These are phyloP conservation scores for Camellia japonica DNA, from an alignment of 148 eudicot genomes.

Conservation along the genomic window DNA sequence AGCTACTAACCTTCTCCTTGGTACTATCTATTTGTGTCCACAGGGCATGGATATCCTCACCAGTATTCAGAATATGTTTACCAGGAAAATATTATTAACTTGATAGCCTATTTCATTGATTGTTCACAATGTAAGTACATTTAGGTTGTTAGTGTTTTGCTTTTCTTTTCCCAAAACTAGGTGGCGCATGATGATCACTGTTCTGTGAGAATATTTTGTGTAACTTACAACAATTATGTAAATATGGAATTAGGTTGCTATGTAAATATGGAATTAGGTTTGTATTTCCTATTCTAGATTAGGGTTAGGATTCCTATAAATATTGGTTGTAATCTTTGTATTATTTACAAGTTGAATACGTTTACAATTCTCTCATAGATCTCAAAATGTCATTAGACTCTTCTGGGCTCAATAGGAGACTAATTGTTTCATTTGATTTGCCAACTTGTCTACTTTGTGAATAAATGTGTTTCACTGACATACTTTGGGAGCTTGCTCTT, in stretches of 20 bases:
- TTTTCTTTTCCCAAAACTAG: conserved; percentile 1
- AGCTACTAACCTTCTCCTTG: conserved; percentile 11
- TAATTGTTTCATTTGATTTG: neutral
- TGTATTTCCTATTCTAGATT: too few relatives aligned
- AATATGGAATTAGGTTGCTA: too few relatives aligned
- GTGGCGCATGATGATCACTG: neutral
- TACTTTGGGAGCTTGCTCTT: neutral
- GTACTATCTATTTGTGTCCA: neutral
- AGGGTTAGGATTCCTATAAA: too few relatives aligned
- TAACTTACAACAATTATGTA: too few relatives aligned
- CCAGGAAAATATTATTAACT: too few relatives aligned
- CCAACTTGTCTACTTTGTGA: too few relatives aligned
- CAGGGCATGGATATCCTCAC: neutral
- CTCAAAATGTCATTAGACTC: neutral
- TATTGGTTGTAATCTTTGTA: too few relatives aligned
- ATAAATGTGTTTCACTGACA: too few relatives aligned
- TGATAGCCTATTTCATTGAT: neutral
- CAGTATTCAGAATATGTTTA: too few relatives aligned
- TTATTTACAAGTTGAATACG: too few relatives aligned
- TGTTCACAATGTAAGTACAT: neutral
- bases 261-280: too few relatives aligned
- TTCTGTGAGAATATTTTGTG: too few relatives aligned
- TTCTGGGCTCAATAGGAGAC: neutral
- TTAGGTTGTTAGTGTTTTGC: neutral
- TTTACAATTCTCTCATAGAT: neutral